Evolutionary conservation across 208 protist species (phyloP).

Genomic region (Leishmania turanica): DNA sequence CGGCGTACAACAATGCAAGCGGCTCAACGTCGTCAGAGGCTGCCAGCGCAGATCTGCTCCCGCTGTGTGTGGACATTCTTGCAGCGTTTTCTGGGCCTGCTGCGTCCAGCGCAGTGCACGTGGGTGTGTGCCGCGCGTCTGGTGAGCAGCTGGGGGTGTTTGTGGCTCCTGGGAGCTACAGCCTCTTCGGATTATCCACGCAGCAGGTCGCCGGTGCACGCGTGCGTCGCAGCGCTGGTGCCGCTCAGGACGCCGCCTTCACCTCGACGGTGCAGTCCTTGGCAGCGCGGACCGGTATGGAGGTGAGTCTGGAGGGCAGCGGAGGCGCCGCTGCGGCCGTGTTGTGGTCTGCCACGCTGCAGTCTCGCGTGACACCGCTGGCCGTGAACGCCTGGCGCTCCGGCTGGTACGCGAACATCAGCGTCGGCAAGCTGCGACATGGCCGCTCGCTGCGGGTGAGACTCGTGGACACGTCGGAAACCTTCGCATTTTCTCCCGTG

Average conservation of each 20-base stretch:
- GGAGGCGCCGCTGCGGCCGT: not conserved
- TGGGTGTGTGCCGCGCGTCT: slow-evolving; percentile 20
- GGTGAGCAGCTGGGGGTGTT: slow-evolving; percentile 14
- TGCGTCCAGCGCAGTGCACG: not conserved
- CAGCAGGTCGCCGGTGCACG: slow-evolving; percentile 16
- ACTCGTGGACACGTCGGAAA: slow-evolving; percentile 5
- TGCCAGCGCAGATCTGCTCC: not conserved
- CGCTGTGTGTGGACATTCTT: not conserved
- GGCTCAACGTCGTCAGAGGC: not conserved
- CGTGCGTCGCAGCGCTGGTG: slow-evolving; percentile 18
- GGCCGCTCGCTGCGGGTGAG: slow-evolving; percentile 26
- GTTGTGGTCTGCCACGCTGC: slow-evolving; percentile 18
- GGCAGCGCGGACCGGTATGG: slow-evolving; percentile 6
- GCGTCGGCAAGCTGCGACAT: slow-evolving; percentile 2
- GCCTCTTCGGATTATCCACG: slow-evolving; percentile 13
- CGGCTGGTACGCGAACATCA: slow-evolving; percentile 20
- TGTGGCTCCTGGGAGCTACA: slow-evolving; percentile 9
- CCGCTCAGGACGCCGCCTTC: slow-evolving; percentile 17
- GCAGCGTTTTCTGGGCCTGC: not conserved
- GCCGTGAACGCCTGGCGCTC: slow-evolving; percentile 13
- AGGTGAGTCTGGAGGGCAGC: slow-evolving; percentile 14
- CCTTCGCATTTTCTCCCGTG: slow-evolving; percentile 12
- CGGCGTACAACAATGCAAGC: not conserved
- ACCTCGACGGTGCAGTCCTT: slow-evolving; percentile 9
- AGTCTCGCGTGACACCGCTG: slow-evolving; percentile 15